A percentile compares a stretch with the other conserved stretches of the same genome.
phyloP scores from a whole-genome alignment of 1,284 basidiomycete genomes.

The Rhodotorula sp. region DNA sequence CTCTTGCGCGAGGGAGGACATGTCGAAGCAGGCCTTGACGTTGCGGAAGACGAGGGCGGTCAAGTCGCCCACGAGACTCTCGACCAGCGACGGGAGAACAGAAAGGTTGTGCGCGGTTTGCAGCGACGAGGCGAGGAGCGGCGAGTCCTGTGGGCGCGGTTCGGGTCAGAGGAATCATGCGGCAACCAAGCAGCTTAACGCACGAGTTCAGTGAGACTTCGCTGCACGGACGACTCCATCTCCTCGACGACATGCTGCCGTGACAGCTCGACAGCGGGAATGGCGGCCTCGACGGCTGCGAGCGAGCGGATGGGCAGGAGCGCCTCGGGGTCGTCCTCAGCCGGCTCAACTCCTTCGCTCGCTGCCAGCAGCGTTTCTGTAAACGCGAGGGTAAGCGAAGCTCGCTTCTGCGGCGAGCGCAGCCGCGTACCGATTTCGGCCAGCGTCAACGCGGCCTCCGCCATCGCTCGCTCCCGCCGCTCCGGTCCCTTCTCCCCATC shows the following conservation, averaged over 20 bases:
- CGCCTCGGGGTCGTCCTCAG: constrained; percentile 27
- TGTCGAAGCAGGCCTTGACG: constrained; percentile 63
- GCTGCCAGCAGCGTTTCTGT: constrained; percentile 21
- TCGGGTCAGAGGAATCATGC: constrained; percentile 3
- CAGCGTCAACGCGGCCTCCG: constrained; percentile 84
- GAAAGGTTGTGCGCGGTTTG: constrained; percentile 93
- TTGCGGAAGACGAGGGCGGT: constrained; percentile 72
- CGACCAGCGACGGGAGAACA: constrained; percentile 77
- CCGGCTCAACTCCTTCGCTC: constrained; percentile 15
- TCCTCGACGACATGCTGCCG: constrained; percentile 69
- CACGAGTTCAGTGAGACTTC: constrained; percentile 66
- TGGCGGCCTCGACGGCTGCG: constrained; percentile 66
- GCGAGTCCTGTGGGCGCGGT: constrained; percentile 66
- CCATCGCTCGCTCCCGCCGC: constrained; percentile 71
- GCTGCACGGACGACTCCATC: constrained; percentile 84
- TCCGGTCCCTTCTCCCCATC: constrained; percentile 55
- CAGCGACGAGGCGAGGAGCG: constrained; percentile 81
- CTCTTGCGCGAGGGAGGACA: constrained; percentile 79
- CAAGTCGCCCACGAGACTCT: constrained; percentile 74
- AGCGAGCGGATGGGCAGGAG: constrained; percentile 64
- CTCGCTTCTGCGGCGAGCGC: not conserved
- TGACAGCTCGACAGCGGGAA: constrained; percentile 70
- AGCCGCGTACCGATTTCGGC: constrained; percentile 73
- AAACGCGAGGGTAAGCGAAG: not conserved
- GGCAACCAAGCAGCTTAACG: not conserved